Conservation (phyloP, 345 rosid genomes). For the Heritiera littoralis region DNA sequence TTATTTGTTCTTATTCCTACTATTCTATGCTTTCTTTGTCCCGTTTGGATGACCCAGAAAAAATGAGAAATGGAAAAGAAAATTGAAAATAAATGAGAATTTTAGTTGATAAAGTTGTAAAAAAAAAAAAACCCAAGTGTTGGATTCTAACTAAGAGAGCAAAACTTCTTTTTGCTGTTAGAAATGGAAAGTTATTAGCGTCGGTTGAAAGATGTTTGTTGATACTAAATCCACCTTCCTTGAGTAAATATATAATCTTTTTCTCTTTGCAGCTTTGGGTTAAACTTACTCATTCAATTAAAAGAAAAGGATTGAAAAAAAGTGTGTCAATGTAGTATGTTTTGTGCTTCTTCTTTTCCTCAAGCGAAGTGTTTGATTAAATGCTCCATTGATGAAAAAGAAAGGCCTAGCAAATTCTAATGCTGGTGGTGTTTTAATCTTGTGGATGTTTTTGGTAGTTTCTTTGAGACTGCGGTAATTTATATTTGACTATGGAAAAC, state of each 20-base stretch:
- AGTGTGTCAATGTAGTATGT: neutral
- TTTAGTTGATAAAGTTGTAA: neutral
- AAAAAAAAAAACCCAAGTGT: neutral
- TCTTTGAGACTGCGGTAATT: constrained; percentile 5
- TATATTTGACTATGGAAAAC: constrained; percentile 47
- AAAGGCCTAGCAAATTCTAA: neutral
- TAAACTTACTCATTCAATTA: neutral
- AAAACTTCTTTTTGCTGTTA: neutral
- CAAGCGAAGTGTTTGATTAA: constrained; percentile 40
- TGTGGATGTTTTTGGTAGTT: constrained; percentile 12
- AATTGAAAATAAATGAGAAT: neutral
- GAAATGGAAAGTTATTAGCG: neutral
- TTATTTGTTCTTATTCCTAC: neutral
- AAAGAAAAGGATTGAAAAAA: neutral
- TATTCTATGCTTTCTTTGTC: neutral
- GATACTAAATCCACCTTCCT: neutral
- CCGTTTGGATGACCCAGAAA: neutral
- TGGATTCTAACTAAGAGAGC: neutral
- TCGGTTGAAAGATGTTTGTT: neutral
- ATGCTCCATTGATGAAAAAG: constrained; percentile 30
- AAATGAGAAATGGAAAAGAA: neutral
- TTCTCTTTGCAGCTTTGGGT: neutral
- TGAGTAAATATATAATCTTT: neutral
- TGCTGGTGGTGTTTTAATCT: neutral
- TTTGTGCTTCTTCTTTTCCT: neutral